These are phyloP conservation scores for Microcyclospora pomicola DNA, from an alignment of 2,329 filamentous ascomycete species.

Conservation along the genomic window DNA sequence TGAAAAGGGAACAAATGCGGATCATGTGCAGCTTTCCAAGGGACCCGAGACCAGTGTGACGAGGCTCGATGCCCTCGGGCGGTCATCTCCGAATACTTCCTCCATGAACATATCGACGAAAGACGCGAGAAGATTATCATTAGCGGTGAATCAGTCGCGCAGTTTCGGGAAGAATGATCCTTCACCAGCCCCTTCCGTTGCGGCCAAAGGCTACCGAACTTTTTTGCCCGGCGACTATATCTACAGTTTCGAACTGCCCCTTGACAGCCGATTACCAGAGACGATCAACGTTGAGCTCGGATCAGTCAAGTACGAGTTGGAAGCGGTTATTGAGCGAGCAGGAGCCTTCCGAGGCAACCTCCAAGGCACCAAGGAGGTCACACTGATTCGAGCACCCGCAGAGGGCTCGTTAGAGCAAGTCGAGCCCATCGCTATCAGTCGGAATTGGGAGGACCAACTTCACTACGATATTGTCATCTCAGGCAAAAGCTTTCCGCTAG, in stretches of 20 bases:
- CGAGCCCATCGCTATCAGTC: slow-evolving; percentile 84
- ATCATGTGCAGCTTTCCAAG: slow-evolving; percentile 45
- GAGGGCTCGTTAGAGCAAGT: slow-evolving; percentile 81
- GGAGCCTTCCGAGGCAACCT: slow-evolving; percentile 85
- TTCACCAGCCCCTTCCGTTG: slow-evolving; percentile 41
- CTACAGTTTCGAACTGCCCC: slow-evolving; percentile 68
- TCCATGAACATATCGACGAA: slow-evolving; percentile 30
- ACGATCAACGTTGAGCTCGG: slow-evolving; percentile 79
- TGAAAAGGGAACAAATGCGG: slow-evolving; percentile 48
- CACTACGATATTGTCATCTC: slow-evolving; percentile 96
- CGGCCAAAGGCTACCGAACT: slow-evolving; percentile 70
- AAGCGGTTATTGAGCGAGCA: slow-evolving; percentile 70
- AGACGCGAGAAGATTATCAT: slow-evolving; percentile 54
- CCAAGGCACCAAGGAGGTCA: slow-evolving; percentile 66
- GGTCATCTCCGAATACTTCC: slow-evolving; percentile 26
- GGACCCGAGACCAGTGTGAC: slow-evolving; percentile 23
- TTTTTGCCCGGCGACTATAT: slow-evolving; percentile 65
- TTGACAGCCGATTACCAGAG: slow-evolving; percentile 67
- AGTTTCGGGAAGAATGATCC: slow-evolving; percentile 74
- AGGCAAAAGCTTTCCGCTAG: slow-evolving; percentile 85
- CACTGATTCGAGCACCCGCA: slow-evolving; percentile 70
- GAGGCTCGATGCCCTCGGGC: slow-evolving; percentile 15
- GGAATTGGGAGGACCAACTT: slow-evolving; percentile 88
- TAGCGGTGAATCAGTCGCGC: slow-evolving; percentile 67
- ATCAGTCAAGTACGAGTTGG: slow-evolving; percentile 75